Evolutionary conservation across 164 flowering plant species (phyloP).

Genomic region (Magnolia changhungtana): DNA sequence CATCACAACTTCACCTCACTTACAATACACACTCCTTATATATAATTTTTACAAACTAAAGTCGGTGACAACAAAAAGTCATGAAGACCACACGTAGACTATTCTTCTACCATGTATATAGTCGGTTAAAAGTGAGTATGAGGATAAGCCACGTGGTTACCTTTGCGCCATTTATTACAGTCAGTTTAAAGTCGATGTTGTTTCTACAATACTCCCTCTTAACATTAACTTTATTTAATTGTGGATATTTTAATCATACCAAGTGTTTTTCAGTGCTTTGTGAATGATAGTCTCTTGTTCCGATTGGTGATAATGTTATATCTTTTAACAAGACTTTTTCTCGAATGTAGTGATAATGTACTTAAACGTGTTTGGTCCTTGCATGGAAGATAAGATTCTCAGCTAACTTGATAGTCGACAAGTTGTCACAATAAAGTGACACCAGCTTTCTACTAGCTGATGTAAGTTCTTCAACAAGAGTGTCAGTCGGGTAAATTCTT

Average conservation of each 20-base stretch:
- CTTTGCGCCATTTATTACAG: no score
- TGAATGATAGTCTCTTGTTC: neutral
- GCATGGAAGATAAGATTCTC: slow-evolving; percentile 30
- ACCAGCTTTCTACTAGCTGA: slow-evolving; percentile 18
- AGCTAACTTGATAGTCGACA: slow-evolving; percentile 15
- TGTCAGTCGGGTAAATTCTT: slow-evolving; percentile 10
- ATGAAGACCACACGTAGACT: no score
- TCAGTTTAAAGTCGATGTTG: neutral
- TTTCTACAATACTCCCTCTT: neutral
- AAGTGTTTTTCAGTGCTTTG: neutral
- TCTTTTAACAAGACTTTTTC: neutral
- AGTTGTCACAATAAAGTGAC: slow-evolving; percentile 23
- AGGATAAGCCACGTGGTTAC: no score
- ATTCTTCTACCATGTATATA: no score
- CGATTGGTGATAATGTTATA: neutral
- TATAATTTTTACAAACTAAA: no score
- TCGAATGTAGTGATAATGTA: neutral
- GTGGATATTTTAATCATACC: slow-evolving; percentile 2
- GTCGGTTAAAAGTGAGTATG: no score
- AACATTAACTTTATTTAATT: slow-evolving; percentile 17
- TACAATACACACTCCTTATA: no score
- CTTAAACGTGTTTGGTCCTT: neutral
- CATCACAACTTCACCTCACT: no score
- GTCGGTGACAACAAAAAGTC: no score
- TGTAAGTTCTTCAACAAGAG: slow-evolving; percentile 10